These are phyloP conservation scores for Pseudotsuga menziesii DNA, from an alignment of 75 land plant genomes.

Conservation along the genomic window DNA sequence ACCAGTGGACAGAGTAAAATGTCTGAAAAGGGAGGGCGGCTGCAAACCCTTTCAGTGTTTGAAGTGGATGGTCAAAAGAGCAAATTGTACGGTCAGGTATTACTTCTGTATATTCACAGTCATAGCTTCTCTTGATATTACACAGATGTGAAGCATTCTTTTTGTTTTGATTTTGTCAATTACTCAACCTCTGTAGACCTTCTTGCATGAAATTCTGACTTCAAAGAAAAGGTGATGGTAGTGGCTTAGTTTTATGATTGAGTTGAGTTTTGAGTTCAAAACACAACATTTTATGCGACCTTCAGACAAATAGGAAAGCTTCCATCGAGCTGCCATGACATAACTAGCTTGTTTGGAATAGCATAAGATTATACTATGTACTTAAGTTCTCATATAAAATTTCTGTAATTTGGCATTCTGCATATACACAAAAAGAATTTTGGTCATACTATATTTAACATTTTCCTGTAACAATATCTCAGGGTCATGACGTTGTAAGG, in stretches of 20 bases:
- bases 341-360: neutral
- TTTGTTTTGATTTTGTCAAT: neutral
- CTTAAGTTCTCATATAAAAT: neutral
- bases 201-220: neutral
- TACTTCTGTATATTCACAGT: constrained; percentile 7
- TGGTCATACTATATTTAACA: neutral
- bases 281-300: neutral
- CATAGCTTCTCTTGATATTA: neutral
- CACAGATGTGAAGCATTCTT: neutral
- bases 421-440: neutral
- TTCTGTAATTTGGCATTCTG: neutral
- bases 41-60: constrained; percentile 30
- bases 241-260: neutral
- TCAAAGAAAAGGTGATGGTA: neutral
- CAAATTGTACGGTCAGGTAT: constrained; percentile 53
- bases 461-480: neutral
- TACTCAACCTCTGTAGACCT: neutral
- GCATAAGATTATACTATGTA: neutral
- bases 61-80: constrained; percentile 48
- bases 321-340: neutral
- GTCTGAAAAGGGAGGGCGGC: constrained; percentile 10
- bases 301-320: neutral
- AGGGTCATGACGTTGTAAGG: neutral
- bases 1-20: constrained; percentile 3
- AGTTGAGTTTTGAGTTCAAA: neutral